Conservation (phyloP, 108 stramenopile species). For the Cylindrotheca closterium region DNA sequence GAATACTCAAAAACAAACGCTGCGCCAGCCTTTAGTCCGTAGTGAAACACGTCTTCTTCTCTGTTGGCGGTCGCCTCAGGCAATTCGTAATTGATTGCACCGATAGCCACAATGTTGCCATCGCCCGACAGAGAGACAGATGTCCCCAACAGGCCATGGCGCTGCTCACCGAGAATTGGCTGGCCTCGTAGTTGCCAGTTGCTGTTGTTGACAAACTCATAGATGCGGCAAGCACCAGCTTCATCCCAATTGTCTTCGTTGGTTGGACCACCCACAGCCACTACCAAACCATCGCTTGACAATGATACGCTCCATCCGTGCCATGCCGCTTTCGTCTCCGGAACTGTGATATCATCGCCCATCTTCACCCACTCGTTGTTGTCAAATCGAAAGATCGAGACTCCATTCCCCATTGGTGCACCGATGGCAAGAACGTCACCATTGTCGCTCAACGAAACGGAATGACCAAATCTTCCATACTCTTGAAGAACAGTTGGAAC, state of each 20-base stretch:
- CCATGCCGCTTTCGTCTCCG: not conserved
- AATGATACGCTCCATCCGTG: not conserved
- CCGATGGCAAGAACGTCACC: not conserved
- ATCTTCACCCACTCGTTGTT: not conserved
- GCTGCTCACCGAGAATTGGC: not conserved
- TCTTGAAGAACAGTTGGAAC: too few relatives aligned
- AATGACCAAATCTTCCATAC: not conserved
- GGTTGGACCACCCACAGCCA: not conserved
- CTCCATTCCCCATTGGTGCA: not conserved
- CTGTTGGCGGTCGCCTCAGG: too few relatives aligned
- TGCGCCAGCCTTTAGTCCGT: conserved; percentile 22
- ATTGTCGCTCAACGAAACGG: not conserved
- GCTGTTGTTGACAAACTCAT: not conserved
- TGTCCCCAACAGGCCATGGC: not conserved
- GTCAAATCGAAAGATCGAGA: not conserved
- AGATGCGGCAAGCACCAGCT: not conserved
- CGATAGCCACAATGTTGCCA: conserved; percentile 10
- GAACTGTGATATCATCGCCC: not conserved
- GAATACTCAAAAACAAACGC: conserved; percentile 17
- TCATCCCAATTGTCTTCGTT: conserved; percentile 1
- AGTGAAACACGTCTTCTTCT: conserved; percentile 4
- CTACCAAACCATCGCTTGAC: not conserved
- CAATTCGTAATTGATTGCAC: conserved; percentile 13
- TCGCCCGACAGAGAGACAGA: not conserved
- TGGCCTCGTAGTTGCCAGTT: not conserved